Conservation (phyloP, 2,329 filamentous ascomycete genomes). For the Hypoxylon sp. region DNA sequence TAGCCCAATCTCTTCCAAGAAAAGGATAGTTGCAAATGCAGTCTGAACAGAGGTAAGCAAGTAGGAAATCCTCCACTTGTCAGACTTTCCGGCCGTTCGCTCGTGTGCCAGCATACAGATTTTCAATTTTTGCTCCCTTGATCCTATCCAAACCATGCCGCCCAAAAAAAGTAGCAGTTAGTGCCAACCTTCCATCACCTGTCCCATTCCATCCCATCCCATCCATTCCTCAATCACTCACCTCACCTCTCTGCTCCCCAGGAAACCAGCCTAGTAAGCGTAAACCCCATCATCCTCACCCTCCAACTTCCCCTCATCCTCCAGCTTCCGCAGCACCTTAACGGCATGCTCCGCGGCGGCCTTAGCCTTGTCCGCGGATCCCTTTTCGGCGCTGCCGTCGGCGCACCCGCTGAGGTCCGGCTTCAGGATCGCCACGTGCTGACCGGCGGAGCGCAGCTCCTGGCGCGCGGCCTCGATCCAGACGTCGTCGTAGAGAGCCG, state of each 20-base stretch:
- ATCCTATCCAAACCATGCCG: not conserved
- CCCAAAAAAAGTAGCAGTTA: not conserved
- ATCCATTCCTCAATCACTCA: not conserved
- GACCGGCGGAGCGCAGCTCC: conserved; percentile 8
- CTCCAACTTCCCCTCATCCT: conserved; percentile 45
- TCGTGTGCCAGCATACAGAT: not conserved
- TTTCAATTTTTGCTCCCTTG: not conserved
- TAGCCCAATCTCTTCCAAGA: conserved; percentile 1
- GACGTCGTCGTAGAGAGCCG: conserved; percentile 34
- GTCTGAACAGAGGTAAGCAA: not conserved
- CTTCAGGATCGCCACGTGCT: conserved; percentile 36
- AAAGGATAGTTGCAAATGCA: not conserved
- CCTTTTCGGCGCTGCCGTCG: not conserved
- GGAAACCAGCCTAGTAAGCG: conserved; percentile 18
- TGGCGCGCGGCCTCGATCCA: conserved; percentile 31
- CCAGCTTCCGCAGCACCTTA: conserved; percentile 48
- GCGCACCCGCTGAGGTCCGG: conserved; percentile 9
- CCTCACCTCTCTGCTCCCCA: not conserved
- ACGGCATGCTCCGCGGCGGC: conserved; percentile 35
- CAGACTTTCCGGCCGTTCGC: not conserved
- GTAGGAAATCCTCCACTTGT: conserved; percentile 1
- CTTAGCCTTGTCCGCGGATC: conserved; percentile 44
- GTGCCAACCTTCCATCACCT: not conserved
- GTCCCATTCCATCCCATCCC: not conserved
- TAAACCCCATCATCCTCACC: conserved; percentile 29